These are phyloP conservation scores for Lophiotrema nucula DNA, from an alignment of 495 filamentous ascomycete genomes.

Conservation along the genomic window DNA sequence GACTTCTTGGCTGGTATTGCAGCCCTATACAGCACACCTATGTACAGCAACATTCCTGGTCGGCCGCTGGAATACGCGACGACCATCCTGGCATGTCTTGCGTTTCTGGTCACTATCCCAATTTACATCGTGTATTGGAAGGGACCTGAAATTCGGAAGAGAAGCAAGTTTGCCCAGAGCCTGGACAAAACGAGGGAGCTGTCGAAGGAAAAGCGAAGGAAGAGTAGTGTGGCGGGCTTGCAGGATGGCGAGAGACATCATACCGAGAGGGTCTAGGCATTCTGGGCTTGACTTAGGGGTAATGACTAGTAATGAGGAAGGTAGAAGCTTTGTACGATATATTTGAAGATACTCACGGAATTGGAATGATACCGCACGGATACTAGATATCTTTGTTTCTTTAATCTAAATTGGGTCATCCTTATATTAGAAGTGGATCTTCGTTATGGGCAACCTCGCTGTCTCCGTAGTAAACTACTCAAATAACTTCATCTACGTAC, in stretches of 20 bases:
- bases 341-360: too few species aligned
- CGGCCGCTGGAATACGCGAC: conserved; percentile 45
- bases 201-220: conserved; percentile 21
- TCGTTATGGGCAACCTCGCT: too few species aligned
- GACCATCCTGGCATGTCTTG: conserved; percentile 47
- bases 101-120: conserved; percentile 47
- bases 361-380: too few species aligned
- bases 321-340: too few species aligned
- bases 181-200: conserved; percentile 19
- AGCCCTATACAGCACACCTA: conserved; percentile 25
- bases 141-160: conserved; percentile 47
- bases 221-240: conserved; percentile 15
- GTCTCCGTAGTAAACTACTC: too few species aligned
- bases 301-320: too few species aligned
- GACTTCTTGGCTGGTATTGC: conserved; percentile 37
- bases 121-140: conserved; percentile 54
- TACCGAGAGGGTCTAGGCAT: not conserved
- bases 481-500: too few species aligned
- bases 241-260: not conserved
- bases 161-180: conserved; percentile 49
- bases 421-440: too few species aligned
- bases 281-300: too few species aligned
- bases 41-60: conserved; percentile 35
- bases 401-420: too few species aligned
- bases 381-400: too few species aligned